Percentiles rank a stretch among this genome's conserved stretches.
These are phyloP conservation scores for Penicillium paneum DNA, from an alignment of 2,329 filamentous ascomycete genomes.

Conservation along the genomic window DNA sequence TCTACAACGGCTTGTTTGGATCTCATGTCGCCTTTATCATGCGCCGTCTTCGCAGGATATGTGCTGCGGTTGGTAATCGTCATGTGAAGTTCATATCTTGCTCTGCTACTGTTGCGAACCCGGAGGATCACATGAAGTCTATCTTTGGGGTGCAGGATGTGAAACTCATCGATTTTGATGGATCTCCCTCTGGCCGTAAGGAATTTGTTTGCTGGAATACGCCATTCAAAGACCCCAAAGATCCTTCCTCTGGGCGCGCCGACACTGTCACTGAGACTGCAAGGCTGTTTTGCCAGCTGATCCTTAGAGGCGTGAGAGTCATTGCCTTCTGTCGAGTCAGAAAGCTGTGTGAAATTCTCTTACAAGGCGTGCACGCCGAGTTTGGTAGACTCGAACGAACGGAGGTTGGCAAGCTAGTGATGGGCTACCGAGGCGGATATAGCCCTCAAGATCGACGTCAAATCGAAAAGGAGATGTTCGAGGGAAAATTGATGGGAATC, in stretches of 20 bases:
- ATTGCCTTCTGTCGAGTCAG: slow-evolving; percentile 90
- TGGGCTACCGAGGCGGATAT: slow-evolving; percentile 95
- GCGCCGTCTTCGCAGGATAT: slow-evolving; percentile 80
- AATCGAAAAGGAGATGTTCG: slow-evolving; percentile 96
- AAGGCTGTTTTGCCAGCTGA: slow-evolving; percentile 81
- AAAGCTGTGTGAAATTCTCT: slow-evolving; percentile 80
- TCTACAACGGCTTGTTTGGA: slow-evolving; percentile 93
- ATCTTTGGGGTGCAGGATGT: slow-evolving; percentile 89
- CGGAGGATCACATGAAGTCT: slow-evolving; percentile 82
- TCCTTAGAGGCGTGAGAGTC: slow-evolving; percentile 81
- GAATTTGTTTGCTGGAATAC: slow-evolving; percentile 99
- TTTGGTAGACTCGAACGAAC: slow-evolving; percentile 67
- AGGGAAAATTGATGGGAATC: slow-evolving; percentile 87
- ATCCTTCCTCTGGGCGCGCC: slow-evolving; percentile 81
- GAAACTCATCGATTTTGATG: slow-evolving; percentile 81
- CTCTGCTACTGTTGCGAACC: slow-evolving; percentile 93
- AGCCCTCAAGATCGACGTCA: slow-evolving; percentile 82
- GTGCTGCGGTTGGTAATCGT: slow-evolving; percentile 82
- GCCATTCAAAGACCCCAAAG: slow-evolving; percentile 82
- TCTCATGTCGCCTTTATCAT: slow-evolving; percentile 94
- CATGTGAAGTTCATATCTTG: slow-evolving; percentile 89
- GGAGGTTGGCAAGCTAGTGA: slow-evolving; percentile 76
- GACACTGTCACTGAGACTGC: slow-evolving; percentile 83
- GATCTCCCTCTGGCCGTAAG: slow-evolving; percentile 86
- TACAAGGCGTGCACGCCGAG: slow-evolving; percentile 75